These are phyloP conservation scores for Aureobasidium namibiae DNA, from an alignment of 2,329 filamentous ascomycete genomes.

Conservation along the genomic window DNA sequence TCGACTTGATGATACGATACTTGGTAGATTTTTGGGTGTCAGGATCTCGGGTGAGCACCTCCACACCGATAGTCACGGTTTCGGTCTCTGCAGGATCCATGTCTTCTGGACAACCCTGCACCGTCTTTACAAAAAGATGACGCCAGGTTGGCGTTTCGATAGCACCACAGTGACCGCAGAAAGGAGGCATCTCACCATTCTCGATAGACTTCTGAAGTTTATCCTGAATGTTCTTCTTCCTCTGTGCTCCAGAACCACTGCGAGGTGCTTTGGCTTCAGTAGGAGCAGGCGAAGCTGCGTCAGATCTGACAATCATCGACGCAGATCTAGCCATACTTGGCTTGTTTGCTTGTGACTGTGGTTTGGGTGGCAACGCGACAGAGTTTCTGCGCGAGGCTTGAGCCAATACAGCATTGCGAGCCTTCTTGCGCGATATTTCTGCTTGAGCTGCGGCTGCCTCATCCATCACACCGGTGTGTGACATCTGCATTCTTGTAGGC, in stretches of 20 bases:
- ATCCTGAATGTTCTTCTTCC: slow-evolving; percentile 55
- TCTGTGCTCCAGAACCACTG: slow-evolving; percentile 51
- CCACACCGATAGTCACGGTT: slow-evolving; percentile 66
- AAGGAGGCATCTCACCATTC: slow-evolving; percentile 79
- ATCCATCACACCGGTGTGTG: slow-evolving; percentile 2
- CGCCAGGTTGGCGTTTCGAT: slow-evolving; percentile 97
- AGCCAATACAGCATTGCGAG: slow-evolving; percentile 12
- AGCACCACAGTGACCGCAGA: slow-evolving; percentile 85
- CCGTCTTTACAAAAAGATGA: slow-evolving; percentile 76
- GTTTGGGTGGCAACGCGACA: slow-evolving; percentile 26
- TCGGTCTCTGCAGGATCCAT: slow-evolving; percentile 66
- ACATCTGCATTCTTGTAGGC: slow-evolving; percentile 22
- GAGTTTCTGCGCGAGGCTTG: slow-evolving; percentile 25
- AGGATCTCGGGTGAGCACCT: slow-evolving; percentile 55
- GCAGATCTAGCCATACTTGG: slow-evolving; percentile 7
- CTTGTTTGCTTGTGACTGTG: slow-evolving; percentile 11
- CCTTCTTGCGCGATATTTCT: slow-evolving; percentile 13
- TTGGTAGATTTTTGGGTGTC: slow-evolving; percentile 51
- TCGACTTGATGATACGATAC: slow-evolving; percentile 77
- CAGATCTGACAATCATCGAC: slow-evolving; percentile 21
- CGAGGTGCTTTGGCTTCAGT: slow-evolving; percentile 21
- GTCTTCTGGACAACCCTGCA: slow-evolving; percentile 60
- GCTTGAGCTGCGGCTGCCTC: slow-evolving; percentile 4
- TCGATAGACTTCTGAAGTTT: slow-evolving; percentile 53
- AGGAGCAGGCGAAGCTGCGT: slow-evolving; percentile 28